Evolutionary conservation across 2,329 filamentous ascomycete genomes (phyloP).

Genomic region (Emmonsia crescens): DNA sequence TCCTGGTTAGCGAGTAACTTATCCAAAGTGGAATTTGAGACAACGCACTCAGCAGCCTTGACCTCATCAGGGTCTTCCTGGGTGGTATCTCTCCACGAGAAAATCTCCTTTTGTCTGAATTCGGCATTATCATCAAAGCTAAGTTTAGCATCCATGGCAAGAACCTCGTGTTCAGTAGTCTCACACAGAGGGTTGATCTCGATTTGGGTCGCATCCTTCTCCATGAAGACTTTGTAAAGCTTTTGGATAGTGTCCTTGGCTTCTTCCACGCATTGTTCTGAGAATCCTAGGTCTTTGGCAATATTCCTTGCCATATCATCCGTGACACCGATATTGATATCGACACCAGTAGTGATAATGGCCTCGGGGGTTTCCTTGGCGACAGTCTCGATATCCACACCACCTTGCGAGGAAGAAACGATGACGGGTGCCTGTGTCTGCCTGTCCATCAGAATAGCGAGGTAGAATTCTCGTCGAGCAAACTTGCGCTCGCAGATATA

Average conservation of each 20-base stretch:
- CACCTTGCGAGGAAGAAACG: slow-evolving; percentile 93
- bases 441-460: slow-evolving; percentile 97
- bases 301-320: slow-evolving; percentile 89
- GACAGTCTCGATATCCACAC: slow-evolving; percentile 98
- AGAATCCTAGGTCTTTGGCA: slow-evolving; percentile 88
- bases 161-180: slow-evolving; percentile 94
- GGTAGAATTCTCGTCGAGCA: slow-evolving; percentile 96
- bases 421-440: slow-evolving; percentile 84
- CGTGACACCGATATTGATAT: slow-evolving; percentile 91
- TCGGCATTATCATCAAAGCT: slow-evolving; percentile 98
- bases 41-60: slow-evolving; percentile 70
- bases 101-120: slow-evolving; percentile 95
- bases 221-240: slow-evolving; percentile 96
- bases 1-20: not conserved
- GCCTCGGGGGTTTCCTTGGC: slow-evolving; percentile 96
- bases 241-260: slow-evolving; percentile 96
- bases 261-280: slow-evolving; percentile 91
- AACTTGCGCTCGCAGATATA: slow-evolving; percentile 99
- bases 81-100: slow-evolving; percentile 81
- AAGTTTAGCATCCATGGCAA: slow-evolving; percentile 99
- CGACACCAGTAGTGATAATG: slow-evolving; percentile 84
- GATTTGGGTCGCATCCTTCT: slow-evolving; percentile 97
- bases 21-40: not conserved
- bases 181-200: slow-evolving; percentile 99
- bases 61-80: slow-evolving; percentile 98